Base-by-base conservation (phyloP, 768 basidiomycete genomes). In the Serendipita sp. region DNA sequence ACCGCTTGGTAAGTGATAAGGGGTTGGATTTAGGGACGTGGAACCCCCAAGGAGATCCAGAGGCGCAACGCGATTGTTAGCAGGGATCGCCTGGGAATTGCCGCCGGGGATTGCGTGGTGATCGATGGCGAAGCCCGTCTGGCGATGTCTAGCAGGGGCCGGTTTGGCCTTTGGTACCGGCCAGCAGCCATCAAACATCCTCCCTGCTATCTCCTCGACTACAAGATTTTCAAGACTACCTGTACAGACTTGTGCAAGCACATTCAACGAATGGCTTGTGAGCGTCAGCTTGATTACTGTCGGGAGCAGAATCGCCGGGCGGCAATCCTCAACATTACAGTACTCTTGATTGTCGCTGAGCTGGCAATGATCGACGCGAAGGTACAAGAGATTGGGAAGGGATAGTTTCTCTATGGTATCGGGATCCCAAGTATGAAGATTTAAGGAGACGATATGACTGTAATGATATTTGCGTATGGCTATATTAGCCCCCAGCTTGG, bases 281-380 rank as follows among this genome's bases (percentile, higher is more conserved):
- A 58, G 33, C 9, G 24, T 22, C 17, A 58, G 11, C 20, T 58
- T n/a, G 17, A 28, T n/a, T 4, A 58, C 24, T 24, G 53, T 30
- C 4, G 53, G 53, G 1, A 58, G 20, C 3, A 58, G 24, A 31
- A 58, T 24, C 11, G 53, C 33, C 11, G 53, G 53, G 9, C 53
- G 22, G n/a, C 45, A 48, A 3, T 48, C 45, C 9, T 48, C 45
- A 5, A 48, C 45, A 20, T 48, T 48, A 28, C 45, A n/a, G 26
- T 9, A 48, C 26, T 9, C 30, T 58, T 28, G 53, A 34, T 28
- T 11, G 9, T n/a, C 31, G 9, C 31, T 33, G 17, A 30, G 26
- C 24, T 58, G 53, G 53, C 53, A 58, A 31, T 58, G 53, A 11
- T 58, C 53, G 24, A 58, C 53, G 33, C 33, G 33, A n/a, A 58